A percentile compares a stretch with the other conserved stretches of the same genome.
phyloP scores from a whole-genome alignment of 1,284 basidiomycete genomes.

The Papiliotrema fonsecae region DNA sequence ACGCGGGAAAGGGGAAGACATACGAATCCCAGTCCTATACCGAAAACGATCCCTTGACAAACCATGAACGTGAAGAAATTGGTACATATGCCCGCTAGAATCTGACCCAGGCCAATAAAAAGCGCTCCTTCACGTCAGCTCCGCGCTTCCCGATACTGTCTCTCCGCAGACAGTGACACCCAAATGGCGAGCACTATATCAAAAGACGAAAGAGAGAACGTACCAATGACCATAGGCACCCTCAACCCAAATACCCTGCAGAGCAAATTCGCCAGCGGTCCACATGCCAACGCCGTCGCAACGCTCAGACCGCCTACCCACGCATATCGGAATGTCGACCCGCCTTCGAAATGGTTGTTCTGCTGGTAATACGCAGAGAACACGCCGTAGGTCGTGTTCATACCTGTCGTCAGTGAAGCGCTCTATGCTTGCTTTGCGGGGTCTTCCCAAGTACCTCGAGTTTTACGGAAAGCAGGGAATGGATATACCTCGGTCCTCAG shows the following conservation, averaged over 20 bases:
- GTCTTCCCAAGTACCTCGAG: not conserved
- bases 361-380: slow-evolving; percentile 48
- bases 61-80: slow-evolving; percentile 29
- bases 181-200: no score
- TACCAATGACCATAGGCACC: slow-evolving; percentile 39
- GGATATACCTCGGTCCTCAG: no score
- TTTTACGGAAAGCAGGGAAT: no score
- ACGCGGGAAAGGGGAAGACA: not conserved
- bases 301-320: slow-evolving; percentile 49
- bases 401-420: slow-evolving; percentile 28
- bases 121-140: slow-evolving; percentile 14
- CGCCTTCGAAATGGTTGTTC: slow-evolving; percentile 46
- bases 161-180: no score
- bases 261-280: slow-evolving; percentile 46
- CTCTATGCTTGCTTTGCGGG: no score
- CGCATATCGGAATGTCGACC: slow-evolving; percentile 46
- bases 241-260: slow-evolving; percentile 38
- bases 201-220: no score
- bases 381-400: slow-evolving; percentile 51
- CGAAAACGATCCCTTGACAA: slow-evolving; percentile 39
- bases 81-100: slow-evolving; percentile 28
- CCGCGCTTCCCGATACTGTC: not conserved
- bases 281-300: slow-evolving; percentile 37
- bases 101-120: slow-evolving; percentile 31
- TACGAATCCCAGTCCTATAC: slow-evolving; percentile 30